These are phyloP conservation scores for Penicillium palitans DNA, from an alignment of 2,329 filamentous ascomycete species.

Conservation along the genomic window DNA sequence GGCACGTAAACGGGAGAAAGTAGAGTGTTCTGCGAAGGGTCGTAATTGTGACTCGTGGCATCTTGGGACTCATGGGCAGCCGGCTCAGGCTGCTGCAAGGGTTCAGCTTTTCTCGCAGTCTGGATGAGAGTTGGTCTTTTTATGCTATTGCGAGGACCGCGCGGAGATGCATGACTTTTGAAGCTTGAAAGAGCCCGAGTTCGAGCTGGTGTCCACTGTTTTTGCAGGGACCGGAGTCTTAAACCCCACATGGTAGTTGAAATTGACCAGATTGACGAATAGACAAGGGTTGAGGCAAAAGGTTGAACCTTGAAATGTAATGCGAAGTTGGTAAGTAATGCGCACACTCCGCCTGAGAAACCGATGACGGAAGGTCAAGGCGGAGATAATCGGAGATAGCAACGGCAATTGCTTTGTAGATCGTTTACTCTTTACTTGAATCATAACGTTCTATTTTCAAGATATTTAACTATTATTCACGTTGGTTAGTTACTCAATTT, in stretches of 20 bases:
- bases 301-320: background rate
- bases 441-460: background rate
- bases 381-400: slow-evolving; percentile 39
- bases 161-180: slow-evolving; percentile 26
- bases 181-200: slow-evolving; percentile 31
- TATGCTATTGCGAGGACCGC: slow-evolving; percentile 35
- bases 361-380: slow-evolving; percentile 20
- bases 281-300: background rate
- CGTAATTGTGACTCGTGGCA: slow-evolving; percentile 45
- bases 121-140: slow-evolving; percentile 27
- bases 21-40: slow-evolving; percentile 49
- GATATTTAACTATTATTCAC: background rate
- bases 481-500: background rate
- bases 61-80: slow-evolving; percentile 29
- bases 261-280: background rate
- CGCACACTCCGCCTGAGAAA: background rate
- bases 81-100: slow-evolving; percentile 11
- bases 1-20: slow-evolving; percentile 62
- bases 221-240: slow-evolving; percentile 24
- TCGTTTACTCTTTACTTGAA: background rate
- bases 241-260: slow-evolving; percentile 32
- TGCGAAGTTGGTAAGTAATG: background rate
- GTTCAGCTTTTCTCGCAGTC: slow-evolving; percentile 2
- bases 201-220: slow-evolving; percentile 22
- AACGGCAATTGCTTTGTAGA: background rate